Evolutionary conservation across 495 filamentous ascomycete species (phyloP).

Genomic region (Chaetomidium leptoderma): DNA sequence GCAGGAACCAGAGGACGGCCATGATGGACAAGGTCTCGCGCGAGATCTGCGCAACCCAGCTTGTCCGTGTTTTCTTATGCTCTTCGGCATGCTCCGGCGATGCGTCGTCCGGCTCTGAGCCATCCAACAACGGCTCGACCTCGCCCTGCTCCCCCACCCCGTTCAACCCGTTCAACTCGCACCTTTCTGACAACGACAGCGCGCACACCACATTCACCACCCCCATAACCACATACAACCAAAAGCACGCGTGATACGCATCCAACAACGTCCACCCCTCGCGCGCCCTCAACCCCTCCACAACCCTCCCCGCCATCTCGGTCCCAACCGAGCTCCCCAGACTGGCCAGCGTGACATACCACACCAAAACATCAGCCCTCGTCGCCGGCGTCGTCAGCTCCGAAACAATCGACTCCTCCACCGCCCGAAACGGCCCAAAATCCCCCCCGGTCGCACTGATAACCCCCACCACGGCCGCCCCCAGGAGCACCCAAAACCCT

Average conservation of each 20-base stretch:
- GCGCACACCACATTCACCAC: conserved; percentile 32
- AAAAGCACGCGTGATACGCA: conserved; percentile 41
- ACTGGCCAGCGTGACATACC: conserved; percentile 61
- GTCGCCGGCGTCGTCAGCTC: conserved; percentile 61
- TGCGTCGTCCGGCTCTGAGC: not conserved
- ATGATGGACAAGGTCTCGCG: conserved; percentile 56
- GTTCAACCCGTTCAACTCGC: conserved; percentile 30
- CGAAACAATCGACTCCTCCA: conserved; percentile 75
- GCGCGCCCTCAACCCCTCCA: conserved; percentile 31
- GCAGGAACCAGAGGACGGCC: conserved; percentile 66
- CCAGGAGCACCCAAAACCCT: conserved; percentile 70
- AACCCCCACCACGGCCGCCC: conserved; percentile 74
- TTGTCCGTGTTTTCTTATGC: conserved; percentile 5
- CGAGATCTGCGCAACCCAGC: conserved; percentile 51
- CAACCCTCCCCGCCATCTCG: conserved; percentile 36
- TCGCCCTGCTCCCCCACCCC: conserved; percentile 10
- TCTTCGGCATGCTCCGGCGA: not conserved
- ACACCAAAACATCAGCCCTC: conserved; percentile 73
- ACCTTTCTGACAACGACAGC: conserved; percentile 32
- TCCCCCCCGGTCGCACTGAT: conserved; percentile 76
- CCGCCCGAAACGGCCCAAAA: conserved; percentile 77
- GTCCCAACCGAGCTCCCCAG: conserved; percentile 33
- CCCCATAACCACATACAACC: conserved; percentile 38
- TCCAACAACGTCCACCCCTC: conserved; percentile 33
- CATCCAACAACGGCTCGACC: conserved; percentile 14